These are phyloP conservation scores for Pyrrhoderma noxium DNA, from an alignment of 1,284 basidiomycete species.

Conservation along the genomic window DNA sequence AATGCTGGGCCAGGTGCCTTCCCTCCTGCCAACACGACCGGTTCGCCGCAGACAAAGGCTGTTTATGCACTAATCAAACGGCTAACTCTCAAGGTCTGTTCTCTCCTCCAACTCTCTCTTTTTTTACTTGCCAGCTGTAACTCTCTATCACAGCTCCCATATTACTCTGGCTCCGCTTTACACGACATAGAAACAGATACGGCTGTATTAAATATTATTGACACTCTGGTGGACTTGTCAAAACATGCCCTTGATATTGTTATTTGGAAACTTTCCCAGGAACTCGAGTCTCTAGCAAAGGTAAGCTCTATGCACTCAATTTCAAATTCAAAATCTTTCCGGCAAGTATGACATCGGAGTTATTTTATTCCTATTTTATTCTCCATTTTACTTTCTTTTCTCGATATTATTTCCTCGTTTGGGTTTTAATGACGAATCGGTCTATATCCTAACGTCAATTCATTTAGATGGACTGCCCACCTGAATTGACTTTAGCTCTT, in stretches of 20 bases:
- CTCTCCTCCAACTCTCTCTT: neutral
- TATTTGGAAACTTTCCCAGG: slow-evolving; percentile 66
- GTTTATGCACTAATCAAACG: slow-evolving; percentile 65
- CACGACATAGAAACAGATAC: slow-evolving; percentile 69
- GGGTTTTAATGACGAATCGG: slow-evolving; percentile 52
- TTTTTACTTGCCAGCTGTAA: neutral
- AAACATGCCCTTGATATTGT: slow-evolving; percentile 72
- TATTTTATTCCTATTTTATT: neutral
- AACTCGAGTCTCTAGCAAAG: slow-evolving; percentile 72
- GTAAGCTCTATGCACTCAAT: slow-evolving; percentile 35
- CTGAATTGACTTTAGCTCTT: too few species aligned
- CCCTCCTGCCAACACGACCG: slow-evolving; percentile 19
- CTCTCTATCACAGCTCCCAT: slow-evolving; percentile 60
- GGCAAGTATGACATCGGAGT: neutral
- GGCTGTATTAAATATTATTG: slow-evolving; percentile 65
- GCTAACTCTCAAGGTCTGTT: slow-evolving; percentile 58
- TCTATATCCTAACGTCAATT: too few species aligned
- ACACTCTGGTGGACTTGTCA: slow-evolving; percentile 73
- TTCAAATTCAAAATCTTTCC: neutral
- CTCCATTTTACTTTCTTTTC: neutral
- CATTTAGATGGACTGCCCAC: too few species aligned
- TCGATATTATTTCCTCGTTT: neutral
- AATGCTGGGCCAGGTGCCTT: slow-evolving; percentile 26
- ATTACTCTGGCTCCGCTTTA: slow-evolving; percentile 69
- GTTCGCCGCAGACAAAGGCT: slow-evolving; percentile 64